Conservation (phyloP, 371 early-diverging fungal genomes). For the Dinochytrium kinnereticum region DNA sequence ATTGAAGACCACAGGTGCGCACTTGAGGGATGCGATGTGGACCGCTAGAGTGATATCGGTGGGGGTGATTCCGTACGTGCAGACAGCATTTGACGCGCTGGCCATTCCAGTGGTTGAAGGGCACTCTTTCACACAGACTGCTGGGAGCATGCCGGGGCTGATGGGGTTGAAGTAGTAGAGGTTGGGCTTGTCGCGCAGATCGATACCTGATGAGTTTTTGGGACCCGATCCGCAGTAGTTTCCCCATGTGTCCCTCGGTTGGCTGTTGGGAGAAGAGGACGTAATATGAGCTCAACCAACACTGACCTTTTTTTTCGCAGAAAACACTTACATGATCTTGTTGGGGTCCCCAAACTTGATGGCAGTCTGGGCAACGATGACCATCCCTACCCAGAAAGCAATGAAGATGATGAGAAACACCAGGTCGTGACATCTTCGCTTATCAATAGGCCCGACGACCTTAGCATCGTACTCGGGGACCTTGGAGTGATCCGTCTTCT, state of each 20-base stretch:
- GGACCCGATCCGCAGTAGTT: conserved; percentile 42
- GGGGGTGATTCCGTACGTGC: conserved; percentile 35
- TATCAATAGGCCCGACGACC: conserved; percentile 24
- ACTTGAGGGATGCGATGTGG: conserved; percentile 5
- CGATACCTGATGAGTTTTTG: conserved; percentile 15
- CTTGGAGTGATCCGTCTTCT: conserved; percentile 11
- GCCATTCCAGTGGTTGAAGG: conserved; percentile 36
- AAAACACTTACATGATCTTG: conserved; percentile 37
- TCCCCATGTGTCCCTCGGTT: conserved; percentile 35
- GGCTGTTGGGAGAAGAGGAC: no score
- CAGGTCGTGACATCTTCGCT: conserved; percentile 44
- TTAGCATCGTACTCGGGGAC: conserved; percentile 20
- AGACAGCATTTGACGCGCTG: conserved; percentile 25
- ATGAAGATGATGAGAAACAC: conserved; percentile 43
- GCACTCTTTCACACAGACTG: conserved; percentile 43
- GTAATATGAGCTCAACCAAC: no score
- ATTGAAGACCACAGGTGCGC: conserved; percentile 31
- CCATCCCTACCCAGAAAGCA: conserved; percentile 50
- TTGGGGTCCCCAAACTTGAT: conserved; percentile 41
- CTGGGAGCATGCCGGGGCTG: conserved; percentile 14
- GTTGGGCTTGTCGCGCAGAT: conserved; percentile 35
- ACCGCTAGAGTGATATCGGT: background rate
- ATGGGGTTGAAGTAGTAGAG: conserved; percentile 45
- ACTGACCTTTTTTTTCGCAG: background rate
- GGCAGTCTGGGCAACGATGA: conserved; percentile 39